Percentiles rank a stretch among this genome's conserved stretches.
Evolutionary conservation across 495 filamentous ascomycete genomes (phyloP).

Genomic region (Glonium stellatum): DNA sequence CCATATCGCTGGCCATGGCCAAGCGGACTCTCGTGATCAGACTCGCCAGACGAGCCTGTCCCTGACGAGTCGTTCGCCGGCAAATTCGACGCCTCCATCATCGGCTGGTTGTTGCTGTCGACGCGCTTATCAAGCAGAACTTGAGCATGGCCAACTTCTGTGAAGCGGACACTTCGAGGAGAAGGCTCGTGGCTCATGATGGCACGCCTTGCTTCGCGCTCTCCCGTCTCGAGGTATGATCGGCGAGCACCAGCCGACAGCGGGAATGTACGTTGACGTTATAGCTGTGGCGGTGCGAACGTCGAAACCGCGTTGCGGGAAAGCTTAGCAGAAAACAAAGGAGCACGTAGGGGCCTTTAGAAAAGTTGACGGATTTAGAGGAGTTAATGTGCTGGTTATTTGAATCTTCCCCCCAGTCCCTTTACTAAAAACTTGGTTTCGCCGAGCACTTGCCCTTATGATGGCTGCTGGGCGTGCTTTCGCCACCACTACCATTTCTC

Average conservation of each 20-base stretch:
- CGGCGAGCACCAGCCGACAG: background rate
- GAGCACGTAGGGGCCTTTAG: background rate
- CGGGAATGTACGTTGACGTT: background rate
- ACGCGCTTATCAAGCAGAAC: background rate
- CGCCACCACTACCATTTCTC: no score
- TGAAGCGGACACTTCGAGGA: conserved; percentile 2
- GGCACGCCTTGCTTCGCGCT: background rate
- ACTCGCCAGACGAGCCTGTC: conserved; percentile 24
- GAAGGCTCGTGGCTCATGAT: conserved; percentile 2
- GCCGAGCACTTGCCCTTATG: no score
- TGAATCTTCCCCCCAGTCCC: background rate
- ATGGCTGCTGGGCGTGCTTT: no score
- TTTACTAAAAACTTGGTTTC: no score
- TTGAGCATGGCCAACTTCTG: background rate
- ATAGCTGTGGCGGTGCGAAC: background rate
- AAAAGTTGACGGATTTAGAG: background rate
- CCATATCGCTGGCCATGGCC: conserved; percentile 8
- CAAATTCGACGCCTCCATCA: conserved; percentile 11
- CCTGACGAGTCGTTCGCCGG: conserved; percentile 12
- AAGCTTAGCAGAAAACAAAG: background rate
- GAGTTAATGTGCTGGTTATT: background rate
- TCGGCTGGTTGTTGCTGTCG: background rate
- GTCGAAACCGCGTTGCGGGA: background rate
- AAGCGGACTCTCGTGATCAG: conserved; percentile 18
- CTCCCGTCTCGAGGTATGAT: background rate